Evolutionary conservation across 1,284 basidiomycete species (phyloP), one percentile per base, ranked within the genome.

Genomic region (Cryptococcus amylolentus): DNA sequence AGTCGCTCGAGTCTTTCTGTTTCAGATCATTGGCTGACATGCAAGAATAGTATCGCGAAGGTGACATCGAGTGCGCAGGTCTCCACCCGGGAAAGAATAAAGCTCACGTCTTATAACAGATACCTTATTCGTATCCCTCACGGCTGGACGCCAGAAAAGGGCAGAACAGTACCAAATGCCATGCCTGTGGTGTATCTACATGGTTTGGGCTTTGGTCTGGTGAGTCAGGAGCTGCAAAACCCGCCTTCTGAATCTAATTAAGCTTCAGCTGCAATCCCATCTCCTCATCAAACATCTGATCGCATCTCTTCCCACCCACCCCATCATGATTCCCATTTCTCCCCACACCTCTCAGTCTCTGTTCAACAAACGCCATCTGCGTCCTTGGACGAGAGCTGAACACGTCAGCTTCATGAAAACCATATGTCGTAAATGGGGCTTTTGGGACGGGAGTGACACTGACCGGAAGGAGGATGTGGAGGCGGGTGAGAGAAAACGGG

Each of bases 331-430:
- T 28, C 85, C 86, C 5, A 72, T 94, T 2, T 89, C 93, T 61
- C 89, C 90, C 1, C 87, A 91, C 64, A 86, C 92, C 64, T 88
- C 88, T 62, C 91, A 94, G 77, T 80, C 87, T 51, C 82, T 95
- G 64, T 89, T 93, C 68, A 85, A 91, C 67, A 80, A 82, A 1
- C 78, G 80, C 5, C 91, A 86, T 76, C 78, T 94, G 35, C 76
- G 80, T 39, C 91, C 91, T 0, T 84, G 86, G 78, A 80, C 78
- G 26, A 81, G 86, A 48, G 75, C 80, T 41, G 82, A 88, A 65
- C 84, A 84, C 61, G 82, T 85, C 1, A 62, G 79, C 18, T 78
- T 80, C n/a, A 72, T 94, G 38, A 84, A 83, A 10, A 78, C 72
- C 18, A 79, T 91, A 42, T 75, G 91, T 52, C 72, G 76, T 44